Evolutionary conservation across 2,329 filamentous ascomycete genomes (phyloP), one percentile per base, ranked within the genome.

Genomic region (Sarocladiaceae sp.): DNA sequence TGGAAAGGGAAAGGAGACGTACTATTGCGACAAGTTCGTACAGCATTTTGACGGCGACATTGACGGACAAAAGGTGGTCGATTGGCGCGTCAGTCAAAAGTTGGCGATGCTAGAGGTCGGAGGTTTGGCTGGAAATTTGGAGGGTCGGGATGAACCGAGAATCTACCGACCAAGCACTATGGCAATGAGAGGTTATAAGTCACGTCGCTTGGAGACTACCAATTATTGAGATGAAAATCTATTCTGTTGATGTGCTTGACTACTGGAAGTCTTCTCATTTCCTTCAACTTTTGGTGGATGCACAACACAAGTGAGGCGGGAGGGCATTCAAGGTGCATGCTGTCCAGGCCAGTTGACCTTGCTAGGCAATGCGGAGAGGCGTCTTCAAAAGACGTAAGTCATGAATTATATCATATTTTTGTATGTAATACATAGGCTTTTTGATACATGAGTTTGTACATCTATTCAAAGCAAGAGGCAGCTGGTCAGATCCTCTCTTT

Each of bases 21-120:
- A 96, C 93, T 69, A 96, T 84, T 65, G 87, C 93, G 67, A 98
- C 93, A 60, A 97, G 74, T 73, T 98, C 93, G 75, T 98, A 98
- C 70, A 98, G 73, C 93, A 98, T 96, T 53, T 64, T 74, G 61
- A 55, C 51, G 57, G 55, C 55, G 55, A 55, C 59, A 60, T 66
- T 41, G 23, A 41, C 37, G 6, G 23, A 21, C 21, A 13, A 34
- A 20, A 9, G 27, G 32, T n/a, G 12, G 32, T 21, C 15, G 15
- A 33, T 40, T 26, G 21, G 26, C 39, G 31, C n/a, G 24, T 29
- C 19, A 15, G 16, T 32, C 13, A 13, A 20, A 16, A 18, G 13
- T 23, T 19, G 27, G 23, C 26, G 26, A 24, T 27, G n/a, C 9
- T 33, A 18, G 44, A 37, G 16, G 12, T 46, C 10, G 44, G 31